Evolutionary conservation across 2,329 filamentous ascomycete genomes (phyloP).

Genomic region (Geosmithia putterillii): DNA sequence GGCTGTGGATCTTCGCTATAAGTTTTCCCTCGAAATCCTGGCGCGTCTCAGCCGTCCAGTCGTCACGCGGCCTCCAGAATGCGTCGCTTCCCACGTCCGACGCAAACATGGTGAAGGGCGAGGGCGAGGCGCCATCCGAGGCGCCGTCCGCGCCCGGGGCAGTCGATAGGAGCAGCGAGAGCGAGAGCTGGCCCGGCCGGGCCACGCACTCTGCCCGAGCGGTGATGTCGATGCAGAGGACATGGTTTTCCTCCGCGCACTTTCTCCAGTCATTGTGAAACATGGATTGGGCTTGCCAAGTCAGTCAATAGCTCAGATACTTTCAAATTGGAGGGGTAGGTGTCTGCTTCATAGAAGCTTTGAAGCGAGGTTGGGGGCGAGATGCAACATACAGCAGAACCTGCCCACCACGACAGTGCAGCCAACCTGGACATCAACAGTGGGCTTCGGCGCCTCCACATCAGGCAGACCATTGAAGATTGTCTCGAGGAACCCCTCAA

Average conservation of each 20-base stretch:
- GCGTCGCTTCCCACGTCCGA: conserved; percentile 7
- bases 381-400: conserved; percentile 13
- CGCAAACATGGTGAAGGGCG: conserved; percentile 1
- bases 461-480: conserved; percentile 10
- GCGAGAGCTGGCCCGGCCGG: conserved; percentile 11
- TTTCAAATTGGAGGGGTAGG: too few species aligned
- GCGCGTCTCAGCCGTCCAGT: conserved; percentile 10
- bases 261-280: background rate
- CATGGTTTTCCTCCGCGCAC: background rate
- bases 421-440: conserved; percentile 15
- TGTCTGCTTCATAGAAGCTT: too few species aligned
- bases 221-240: conserved; percentile 12
- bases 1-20: conserved; percentile 12
- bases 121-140: background rate
- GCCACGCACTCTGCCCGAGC: conserved; percentile 11
- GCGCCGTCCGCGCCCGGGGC: conserved; percentile 5
- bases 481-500: conserved; percentile 18
- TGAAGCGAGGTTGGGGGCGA: too few species aligned
- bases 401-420: conserved; percentile 12
- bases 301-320: background rate
- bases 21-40: conserved; percentile 9
- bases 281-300: background rate
- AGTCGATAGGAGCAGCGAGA: conserved; percentile 14
- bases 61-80: conserved; percentile 7
- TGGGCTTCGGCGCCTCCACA: conserved; percentile 8